phyloP scores from a whole-genome alignment of 2,329 filamentous ascomycete genomes.

The Pleurostoma richardsiae region DNA sequence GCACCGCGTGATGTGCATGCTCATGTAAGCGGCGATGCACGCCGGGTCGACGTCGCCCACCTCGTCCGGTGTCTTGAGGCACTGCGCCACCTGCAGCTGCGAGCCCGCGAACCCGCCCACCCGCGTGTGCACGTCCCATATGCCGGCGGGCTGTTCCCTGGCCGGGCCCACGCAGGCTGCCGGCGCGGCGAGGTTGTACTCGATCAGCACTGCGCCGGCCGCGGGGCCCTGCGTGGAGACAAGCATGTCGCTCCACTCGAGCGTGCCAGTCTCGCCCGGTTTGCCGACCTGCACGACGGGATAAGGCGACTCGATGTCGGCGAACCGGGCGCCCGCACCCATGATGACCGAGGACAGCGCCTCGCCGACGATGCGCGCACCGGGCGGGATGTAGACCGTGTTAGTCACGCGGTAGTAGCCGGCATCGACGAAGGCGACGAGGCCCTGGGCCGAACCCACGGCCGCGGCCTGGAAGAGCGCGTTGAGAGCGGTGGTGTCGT shows the following conservation, averaged over 20 bases:
- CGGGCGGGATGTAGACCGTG: slow-evolving; percentile 42
- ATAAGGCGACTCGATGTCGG: slow-evolving; percentile 51
- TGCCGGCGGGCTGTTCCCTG: slow-evolving; percentile 35
- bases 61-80: slow-evolving; percentile 46
- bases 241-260: slow-evolving; percentile 71
- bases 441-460: slow-evolving; percentile 33
- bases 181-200: slow-evolving; percentile 62
- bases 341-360: slow-evolving; percentile 44
- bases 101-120: slow-evolving; percentile 69
- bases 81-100: slow-evolving; percentile 61
- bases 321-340: slow-evolving; percentile 51
- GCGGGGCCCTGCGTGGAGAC: slow-evolving; percentile 63
- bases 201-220: slow-evolving; percentile 63
- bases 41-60: slow-evolving; percentile 15
- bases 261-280: slow-evolving; percentile 55
- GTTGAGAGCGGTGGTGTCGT: slow-evolving; percentile 43
- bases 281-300: slow-evolving; percentile 59
- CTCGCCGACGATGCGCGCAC: slow-evolving; percentile 55
- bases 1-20: slow-evolving; percentile 33
- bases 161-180: slow-evolving; percentile 11
- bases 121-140: slow-evolving; percentile 75
- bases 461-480: slow-evolving; percentile 20
- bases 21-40: slow-evolving; percentile 31
- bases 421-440: slow-evolving; percentile 56
- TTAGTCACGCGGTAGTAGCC: slow-evolving; percentile 57